Evolutionary conservation across 2,329 filamentous ascomycete species (phyloP).

Genomic region (Purpureocillium takamizusanense): DNA sequence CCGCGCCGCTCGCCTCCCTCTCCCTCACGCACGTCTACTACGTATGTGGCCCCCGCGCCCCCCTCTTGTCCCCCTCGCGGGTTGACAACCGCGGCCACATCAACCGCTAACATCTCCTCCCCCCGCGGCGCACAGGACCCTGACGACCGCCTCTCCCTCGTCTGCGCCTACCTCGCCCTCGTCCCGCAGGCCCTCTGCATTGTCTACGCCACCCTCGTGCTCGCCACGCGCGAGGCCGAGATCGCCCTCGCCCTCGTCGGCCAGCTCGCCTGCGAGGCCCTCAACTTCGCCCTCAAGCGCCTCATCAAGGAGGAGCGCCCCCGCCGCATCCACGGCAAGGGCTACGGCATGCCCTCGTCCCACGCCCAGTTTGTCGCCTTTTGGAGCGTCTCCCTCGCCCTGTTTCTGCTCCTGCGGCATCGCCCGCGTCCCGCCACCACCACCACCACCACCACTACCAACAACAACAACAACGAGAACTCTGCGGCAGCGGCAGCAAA

Average conservation of each 20-base stretch:
- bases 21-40: constrained; percentile 96
- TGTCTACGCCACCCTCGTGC: constrained; percentile 81
- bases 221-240: constrained; percentile 85
- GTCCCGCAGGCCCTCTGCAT: constrained; percentile 87
- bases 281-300: constrained; percentile 86
- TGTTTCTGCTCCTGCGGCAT: constrained; percentile 82
- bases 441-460: neutral
- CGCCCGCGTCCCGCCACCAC: constrained; percentile 23
- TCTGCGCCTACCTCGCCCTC: constrained; percentile 90
- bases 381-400: constrained; percentile 73
- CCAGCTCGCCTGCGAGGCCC: constrained; percentile 81
- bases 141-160: constrained; percentile 70
- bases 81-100: too few species aligned
- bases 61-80: neutral
- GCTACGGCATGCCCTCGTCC: constrained; percentile 93
- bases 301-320: constrained; percentile 89
- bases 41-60: constrained; percentile 40
- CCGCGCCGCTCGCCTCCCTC: constrained; percentile 71
- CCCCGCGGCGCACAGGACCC: constrained; percentile 74
- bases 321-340: constrained; percentile 74
- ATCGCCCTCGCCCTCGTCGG: constrained; percentile 84
- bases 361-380: constrained; percentile 93
- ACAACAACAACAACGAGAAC: too few species aligned
- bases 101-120: too few species aligned
- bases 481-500: too few species aligned